These are phyloP conservation scores for Nicotiana benthamiana DNA, from an alignment of 257 asterid genomes.

Conservation along the genomic window DNA sequence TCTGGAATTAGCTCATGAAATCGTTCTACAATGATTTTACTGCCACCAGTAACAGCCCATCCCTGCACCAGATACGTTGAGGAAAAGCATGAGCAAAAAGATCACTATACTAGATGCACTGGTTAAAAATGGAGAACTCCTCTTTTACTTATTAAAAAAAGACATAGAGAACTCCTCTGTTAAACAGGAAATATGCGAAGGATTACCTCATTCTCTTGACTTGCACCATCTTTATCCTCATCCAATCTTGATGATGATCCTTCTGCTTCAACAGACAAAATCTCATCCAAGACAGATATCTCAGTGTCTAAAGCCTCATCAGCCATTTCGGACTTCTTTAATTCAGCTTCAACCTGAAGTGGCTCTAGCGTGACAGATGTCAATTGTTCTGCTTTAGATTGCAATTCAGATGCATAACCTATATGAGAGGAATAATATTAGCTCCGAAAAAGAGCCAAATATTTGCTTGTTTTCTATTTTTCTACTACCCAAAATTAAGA, in stretches of 20 bases:
- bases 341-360: constrained; percentile 33
- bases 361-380: constrained; percentile 31
- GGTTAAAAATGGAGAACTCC: background rate
- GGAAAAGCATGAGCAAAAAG: background rate
- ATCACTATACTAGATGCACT: background rate
- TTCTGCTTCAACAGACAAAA: constrained; percentile 55
- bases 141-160: background rate
- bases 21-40: constrained; percentile 54
- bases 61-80: constrained; percentile 35
- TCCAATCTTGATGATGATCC: constrained; percentile 24
- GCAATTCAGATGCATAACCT: constrained; percentile 29
- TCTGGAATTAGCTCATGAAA: constrained; percentile 91
- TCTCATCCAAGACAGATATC: constrained; percentile 63
- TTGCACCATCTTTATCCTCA: constrained; percentile 32
- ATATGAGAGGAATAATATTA: constrained; percentile 23
- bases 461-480: background rate
- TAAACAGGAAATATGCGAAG: constrained; percentile 8
- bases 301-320: constrained; percentile 26
- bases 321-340: constrained; percentile 29
- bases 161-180: background rate
- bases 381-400: constrained; percentile 25
- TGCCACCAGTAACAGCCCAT: constrained; percentile 65
- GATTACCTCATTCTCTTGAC: constrained; percentile 55
- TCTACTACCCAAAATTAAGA: background rate
- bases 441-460: background rate